phyloP scores from a whole-genome alignment of 176 grass and related monocot genomes.

The Rhipidocladum racemiflorum region DNA sequence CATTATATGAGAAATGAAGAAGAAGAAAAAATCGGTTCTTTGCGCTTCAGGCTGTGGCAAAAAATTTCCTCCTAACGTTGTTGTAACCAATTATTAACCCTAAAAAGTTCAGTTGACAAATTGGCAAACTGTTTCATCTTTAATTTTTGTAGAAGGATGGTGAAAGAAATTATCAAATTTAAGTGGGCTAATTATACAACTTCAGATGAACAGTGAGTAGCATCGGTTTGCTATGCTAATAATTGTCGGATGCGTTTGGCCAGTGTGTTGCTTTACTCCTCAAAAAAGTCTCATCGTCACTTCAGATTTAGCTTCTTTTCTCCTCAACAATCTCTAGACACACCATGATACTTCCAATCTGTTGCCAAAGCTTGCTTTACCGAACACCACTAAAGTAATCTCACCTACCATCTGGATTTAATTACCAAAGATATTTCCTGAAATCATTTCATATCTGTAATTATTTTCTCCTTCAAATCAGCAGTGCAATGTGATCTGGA shows the following conservation, averaged over 20 bases:
- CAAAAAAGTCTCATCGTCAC: neutral
- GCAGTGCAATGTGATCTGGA: neutral
- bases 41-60: neutral
- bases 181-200: neutral
- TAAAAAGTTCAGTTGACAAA: neutral
- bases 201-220: neutral
- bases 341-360: neutral
- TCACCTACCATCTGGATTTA: neutral
- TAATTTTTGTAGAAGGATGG: neutral
- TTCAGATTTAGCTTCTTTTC: neutral
- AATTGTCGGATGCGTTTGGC: neutral
- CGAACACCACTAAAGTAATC: constrained; percentile 10
- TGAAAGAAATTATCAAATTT: neutral
- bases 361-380: constrained; percentile 5
- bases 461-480: neutral
- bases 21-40: neutral
- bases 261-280: neutral
- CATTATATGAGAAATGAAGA: neutral
- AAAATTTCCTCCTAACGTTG: neutral
- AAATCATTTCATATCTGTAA: neutral
- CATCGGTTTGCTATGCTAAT: neutral
- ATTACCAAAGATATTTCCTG: neutral
- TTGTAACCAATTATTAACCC: neutral
- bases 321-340: neutral
- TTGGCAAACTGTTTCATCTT: neutral